These are phyloP conservation scores for Ophiocordyceps camponoti-rufipedis DNA, from an alignment of 2,329 filamentous ascomycete genomes.

Conservation along the genomic window DNA sequence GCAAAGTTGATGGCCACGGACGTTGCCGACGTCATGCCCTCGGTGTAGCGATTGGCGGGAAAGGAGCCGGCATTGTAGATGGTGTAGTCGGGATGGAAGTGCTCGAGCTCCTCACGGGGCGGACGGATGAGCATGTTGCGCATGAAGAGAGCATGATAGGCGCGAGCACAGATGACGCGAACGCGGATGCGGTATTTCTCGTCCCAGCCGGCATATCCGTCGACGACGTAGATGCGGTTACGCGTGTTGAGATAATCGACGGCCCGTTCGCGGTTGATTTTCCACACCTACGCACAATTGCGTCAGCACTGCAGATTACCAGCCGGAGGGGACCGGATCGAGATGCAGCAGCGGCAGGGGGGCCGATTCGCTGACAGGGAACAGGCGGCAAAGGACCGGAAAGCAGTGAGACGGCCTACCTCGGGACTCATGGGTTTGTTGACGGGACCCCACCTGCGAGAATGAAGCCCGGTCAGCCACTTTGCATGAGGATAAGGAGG, in stretches of 20 bases:
- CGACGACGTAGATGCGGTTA: constrained; percentile 95
- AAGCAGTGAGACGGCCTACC: constrained; percentile 32
- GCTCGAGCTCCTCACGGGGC: constrained; percentile 73
- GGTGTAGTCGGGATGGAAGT: constrained; percentile 98
- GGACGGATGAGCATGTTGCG: constrained; percentile 99
- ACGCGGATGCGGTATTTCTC: constrained; percentile 96
- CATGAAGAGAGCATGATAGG: constrained; percentile 99
- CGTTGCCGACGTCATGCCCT: constrained; percentile 96
- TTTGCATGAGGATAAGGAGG: constrained; percentile 3
- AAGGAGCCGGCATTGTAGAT: constrained; percentile 99
- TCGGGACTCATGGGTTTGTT: constrained; percentile 98
- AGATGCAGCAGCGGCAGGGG: not conserved
- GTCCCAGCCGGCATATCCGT: constrained; percentile 96
- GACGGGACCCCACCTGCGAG: constrained; percentile 69
- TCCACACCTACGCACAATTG: constrained; percentile 61
- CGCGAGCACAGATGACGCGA: constrained; percentile 92
- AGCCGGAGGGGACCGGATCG: too few species aligned
- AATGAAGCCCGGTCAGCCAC: constrained; percentile 10
- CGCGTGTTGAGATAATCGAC: constrained; percentile 98
- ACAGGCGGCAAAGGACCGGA: not conserved
- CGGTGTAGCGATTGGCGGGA: constrained; percentile 94
- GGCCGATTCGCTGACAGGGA: not conserved
- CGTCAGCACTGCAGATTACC: too few species aligned
- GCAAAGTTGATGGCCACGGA: constrained; percentile 98
- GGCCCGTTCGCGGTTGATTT: constrained; percentile 97